Percentiles rank a stretch among this genome's conserved stretches.
phyloP scores from a whole-genome alignment of 305 asterid species.

The Fraxinus sp. region DNA sequence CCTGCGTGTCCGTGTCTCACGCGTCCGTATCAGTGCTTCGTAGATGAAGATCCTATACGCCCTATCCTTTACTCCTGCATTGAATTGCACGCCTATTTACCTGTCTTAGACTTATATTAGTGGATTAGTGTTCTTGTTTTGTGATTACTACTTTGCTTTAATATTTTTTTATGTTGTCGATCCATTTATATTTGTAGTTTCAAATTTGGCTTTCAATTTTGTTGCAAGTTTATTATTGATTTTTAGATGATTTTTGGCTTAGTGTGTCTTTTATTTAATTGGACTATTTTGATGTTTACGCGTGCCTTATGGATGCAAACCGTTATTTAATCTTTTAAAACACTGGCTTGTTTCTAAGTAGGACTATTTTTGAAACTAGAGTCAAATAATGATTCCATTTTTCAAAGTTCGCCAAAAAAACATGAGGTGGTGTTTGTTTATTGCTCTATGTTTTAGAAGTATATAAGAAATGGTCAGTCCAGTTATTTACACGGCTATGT shows the following conservation, averaged over 20 bases:
- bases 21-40: too few relatives aligned
- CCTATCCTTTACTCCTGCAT: not conserved
- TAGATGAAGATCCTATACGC: not conserved
- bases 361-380: not conserved
- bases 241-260: not conserved
- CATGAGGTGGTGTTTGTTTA: not conserved
- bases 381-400: not conserved
- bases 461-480: not conserved
- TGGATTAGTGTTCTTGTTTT: not conserved
- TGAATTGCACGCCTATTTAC: not conserved
- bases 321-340: not conserved
- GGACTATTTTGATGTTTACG: not conserved
- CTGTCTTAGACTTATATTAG: not conserved
- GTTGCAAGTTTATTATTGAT: not conserved
- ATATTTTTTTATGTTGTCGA: not conserved
- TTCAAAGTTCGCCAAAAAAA: not conserved
- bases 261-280: not conserved
- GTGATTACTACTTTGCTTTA: not conserved
- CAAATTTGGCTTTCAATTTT: not conserved
- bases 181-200: not conserved
- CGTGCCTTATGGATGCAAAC: not conserved
- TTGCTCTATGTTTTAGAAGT: not conserved
- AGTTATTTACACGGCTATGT: not conserved
- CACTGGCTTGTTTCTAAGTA: not conserved
- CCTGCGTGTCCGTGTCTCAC: too few relatives aligned